phyloP scores from a whole-genome alignment of 257 asterid species.

The Solanum clarkiae region DNA sequence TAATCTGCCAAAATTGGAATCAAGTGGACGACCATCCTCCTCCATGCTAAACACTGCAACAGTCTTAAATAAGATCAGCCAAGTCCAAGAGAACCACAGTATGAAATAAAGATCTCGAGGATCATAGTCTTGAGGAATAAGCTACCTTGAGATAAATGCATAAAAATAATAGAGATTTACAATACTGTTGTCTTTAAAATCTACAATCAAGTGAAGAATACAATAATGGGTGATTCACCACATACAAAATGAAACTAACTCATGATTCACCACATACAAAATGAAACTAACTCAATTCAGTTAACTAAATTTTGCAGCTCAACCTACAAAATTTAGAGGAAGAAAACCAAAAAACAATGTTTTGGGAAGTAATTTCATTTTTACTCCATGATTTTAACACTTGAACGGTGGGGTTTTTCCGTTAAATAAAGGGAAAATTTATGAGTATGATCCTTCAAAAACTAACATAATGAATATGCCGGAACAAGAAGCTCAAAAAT shows the following conservation, averaged over 20 bases:
- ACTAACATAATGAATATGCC: background rate
- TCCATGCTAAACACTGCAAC: conserved; percentile 33
- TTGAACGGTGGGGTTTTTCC: background rate
- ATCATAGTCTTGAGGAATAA: background rate
- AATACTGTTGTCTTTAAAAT: background rate
- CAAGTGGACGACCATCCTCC: conserved; percentile 41
- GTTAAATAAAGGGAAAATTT: background rate
- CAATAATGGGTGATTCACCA: background rate
- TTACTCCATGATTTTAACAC: background rate
- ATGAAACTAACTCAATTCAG: background rate
- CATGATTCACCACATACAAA: background rate
- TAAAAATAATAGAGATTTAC: background rate
- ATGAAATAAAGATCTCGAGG: background rate
- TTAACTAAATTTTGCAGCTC: background rate
- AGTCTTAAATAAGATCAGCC: conserved; percentile 17
- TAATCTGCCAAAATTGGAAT: conserved; percentile 62
- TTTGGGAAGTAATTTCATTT: background rate
- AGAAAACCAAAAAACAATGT: background rate
- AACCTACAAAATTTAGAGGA: background rate
- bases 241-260: background rate
- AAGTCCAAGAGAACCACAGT: background rate
- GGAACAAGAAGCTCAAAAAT: background rate
- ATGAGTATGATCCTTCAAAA: background rate
- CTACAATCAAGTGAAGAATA: background rate
- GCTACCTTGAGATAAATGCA: background rate